Evolutionary conservation across 345 rosid species (phyloP).

Genomic region (Litchi chinensis): DNA sequence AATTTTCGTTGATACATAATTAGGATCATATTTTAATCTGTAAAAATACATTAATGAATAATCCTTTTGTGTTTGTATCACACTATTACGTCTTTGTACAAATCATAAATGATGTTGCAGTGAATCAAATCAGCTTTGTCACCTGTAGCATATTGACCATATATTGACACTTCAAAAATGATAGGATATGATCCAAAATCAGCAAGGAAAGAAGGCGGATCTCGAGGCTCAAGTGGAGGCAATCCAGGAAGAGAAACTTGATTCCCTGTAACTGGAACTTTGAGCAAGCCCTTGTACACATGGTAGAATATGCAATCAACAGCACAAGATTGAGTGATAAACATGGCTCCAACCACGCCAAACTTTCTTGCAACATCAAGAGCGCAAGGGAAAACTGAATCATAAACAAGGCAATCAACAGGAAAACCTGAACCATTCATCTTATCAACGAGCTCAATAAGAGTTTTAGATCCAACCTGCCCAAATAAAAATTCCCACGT

Average conservation of each 20-base stretch:
- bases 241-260: slow-evolving; percentile 28
- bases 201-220: slow-evolving; percentile 30
- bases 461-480: slow-evolving; percentile 25
- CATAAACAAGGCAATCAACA: slow-evolving; percentile 26
- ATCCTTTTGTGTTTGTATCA: neutral
- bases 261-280: slow-evolving; percentile 17
- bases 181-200: slow-evolving; percentile 27
- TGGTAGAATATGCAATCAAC: slow-evolving; percentile 27
- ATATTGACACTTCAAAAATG: neutral
- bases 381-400: slow-evolving; percentile 39
- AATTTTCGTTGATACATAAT: too few species aligned
- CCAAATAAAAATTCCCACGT: neutral
- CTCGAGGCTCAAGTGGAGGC: slow-evolving; percentile 25
- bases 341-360: slow-evolving; percentile 31
- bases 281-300: slow-evolving; percentile 18
- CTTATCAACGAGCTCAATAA: slow-evolving; percentile 20
- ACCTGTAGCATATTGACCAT: slow-evolving; percentile 30
- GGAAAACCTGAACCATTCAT: slow-evolving; percentile 8
- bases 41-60: too few species aligned
- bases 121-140: slow-evolving; percentile 32
- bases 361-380: slow-evolving; percentile 33
- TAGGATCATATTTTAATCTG: too few species aligned
- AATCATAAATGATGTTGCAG: slow-evolving; percentile 23
- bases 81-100: slow-evolving; percentile 31
- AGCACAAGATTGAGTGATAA: slow-evolving; percentile 39